Conservation (phyloP, 805 yeast species). For the Cyberlindnera euphorbiiphila region DNA sequence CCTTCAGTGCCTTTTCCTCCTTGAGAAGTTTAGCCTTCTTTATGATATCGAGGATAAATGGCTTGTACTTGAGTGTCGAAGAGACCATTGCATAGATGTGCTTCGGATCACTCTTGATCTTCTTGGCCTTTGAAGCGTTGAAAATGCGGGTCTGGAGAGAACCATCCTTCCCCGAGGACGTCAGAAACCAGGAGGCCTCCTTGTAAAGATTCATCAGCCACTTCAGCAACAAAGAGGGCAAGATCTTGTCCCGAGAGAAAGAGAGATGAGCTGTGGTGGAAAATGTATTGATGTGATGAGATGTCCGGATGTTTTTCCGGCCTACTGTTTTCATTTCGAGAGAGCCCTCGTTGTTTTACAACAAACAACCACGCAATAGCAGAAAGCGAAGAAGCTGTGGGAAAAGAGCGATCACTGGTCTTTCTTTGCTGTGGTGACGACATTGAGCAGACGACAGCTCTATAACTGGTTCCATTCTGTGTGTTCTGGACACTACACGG, state of each 20-base stretch:
- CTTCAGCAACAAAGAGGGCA: not conserved
- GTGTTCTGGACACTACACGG: too few relatives aligned
- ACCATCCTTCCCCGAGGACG: conserved; percentile 41
- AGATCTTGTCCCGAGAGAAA: not conserved
- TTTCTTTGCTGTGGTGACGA: too few relatives aligned
- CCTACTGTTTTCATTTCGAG: too few relatives aligned
- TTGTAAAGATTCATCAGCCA: conserved; percentile 31
- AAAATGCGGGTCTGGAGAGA: conserved; percentile 52
- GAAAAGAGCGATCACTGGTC: too few relatives aligned
- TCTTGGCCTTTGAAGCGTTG: conserved; percentile 42
- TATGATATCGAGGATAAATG: conserved; percentile 58
- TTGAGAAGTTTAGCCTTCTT: conserved; percentile 63
- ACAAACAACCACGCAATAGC: too few relatives aligned
- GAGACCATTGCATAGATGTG: conserved; percentile 82
- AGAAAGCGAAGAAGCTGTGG: too few relatives aligned
- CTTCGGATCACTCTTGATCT: conserved; percentile 65
- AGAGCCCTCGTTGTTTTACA: too few relatives aligned
- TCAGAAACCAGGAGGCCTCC: conserved; percentile 32
- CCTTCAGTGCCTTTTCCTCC: conserved; percentile 47
- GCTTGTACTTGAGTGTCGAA: conserved; percentile 70
- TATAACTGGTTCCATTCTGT: too few relatives aligned
- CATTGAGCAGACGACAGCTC: too few relatives aligned
- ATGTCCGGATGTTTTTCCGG: conserved; percentile 13
- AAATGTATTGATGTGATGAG: not conserved
- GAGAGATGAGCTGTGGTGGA: conserved; percentile 1